Conservation (phyloP, 257 asterid species). For the Solanum paucissectum region DNA sequence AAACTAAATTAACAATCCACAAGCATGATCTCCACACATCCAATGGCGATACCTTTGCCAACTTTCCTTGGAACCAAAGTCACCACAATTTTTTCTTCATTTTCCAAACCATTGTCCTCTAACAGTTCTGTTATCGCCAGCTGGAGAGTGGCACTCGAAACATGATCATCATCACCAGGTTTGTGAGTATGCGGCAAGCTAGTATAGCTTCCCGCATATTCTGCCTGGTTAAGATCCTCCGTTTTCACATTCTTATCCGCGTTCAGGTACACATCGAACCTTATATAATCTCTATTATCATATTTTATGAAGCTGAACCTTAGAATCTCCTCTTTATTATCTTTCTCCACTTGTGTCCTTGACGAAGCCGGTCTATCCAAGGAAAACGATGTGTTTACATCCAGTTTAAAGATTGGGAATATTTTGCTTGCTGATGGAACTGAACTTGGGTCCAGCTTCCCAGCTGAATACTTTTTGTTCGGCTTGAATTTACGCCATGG, state of each 20-base stretch:
- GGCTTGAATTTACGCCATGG: slow-evolving; percentile 43
- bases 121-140: background rate
- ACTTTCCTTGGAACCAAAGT: background rate
- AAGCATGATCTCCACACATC: background rate
- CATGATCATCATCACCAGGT: background rate
- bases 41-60: background rate
- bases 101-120: background rate
- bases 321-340: slow-evolving; percentile 23
- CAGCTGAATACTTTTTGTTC: background rate
- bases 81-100: background rate
- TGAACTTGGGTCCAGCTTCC: background rate
- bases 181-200: slow-evolving; percentile 29
- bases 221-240: slow-evolving; percentile 20
- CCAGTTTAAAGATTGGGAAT: slow-evolving; percentile 22
- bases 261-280: slow-evolving; percentile 43
- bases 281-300: slow-evolving; percentile 17
- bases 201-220: slow-evolving; percentile 42
- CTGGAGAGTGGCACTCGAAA: background rate
- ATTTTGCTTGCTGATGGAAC: background rate
- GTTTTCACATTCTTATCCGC: slow-evolving; percentile 30
- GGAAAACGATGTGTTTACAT: slow-evolving; percentile 6
- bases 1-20: background rate
- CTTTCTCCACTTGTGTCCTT: slow-evolving; percentile 7
- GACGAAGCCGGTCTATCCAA: slow-evolving; percentile 14
- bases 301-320: slow-evolving; percentile 8